These are phyloP conservation scores for Jaapia argillacea DNA, from an alignment of 768 basidiomycete genomes.

Conservation along the genomic window DNA sequence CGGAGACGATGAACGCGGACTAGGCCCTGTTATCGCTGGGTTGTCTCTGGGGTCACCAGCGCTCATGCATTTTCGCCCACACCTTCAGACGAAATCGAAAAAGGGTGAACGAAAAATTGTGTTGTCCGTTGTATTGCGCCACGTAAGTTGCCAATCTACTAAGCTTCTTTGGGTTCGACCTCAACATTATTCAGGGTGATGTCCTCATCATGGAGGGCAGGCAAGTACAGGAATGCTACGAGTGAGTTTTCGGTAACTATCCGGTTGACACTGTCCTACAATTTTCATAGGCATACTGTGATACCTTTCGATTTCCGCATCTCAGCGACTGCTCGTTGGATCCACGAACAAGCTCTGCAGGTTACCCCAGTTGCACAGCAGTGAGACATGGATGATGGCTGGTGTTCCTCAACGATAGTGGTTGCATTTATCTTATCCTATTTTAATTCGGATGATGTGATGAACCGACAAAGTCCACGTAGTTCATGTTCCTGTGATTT, in stretches of 20 bases:
- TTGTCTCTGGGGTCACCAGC: conserved; percentile 71
- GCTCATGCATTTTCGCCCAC: conserved; percentile 67
- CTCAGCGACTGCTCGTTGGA: conserved; percentile 69
- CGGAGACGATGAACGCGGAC: conserved; percentile 64
- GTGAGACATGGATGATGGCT: too few species aligned
- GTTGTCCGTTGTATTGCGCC: conserved; percentile 51
- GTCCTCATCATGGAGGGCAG: conserved; percentile 70
- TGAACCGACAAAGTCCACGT: too few species aligned
- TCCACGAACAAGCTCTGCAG: too few species aligned
- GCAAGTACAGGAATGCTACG: conserved; percentile 57
- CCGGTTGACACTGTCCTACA: neutral
- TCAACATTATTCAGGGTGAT: conserved; percentile 45
- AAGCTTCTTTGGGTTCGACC: conserved; percentile 2
- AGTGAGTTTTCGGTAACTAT: conserved; percentile 35
- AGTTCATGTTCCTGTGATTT: too few species aligned
- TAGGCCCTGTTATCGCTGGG: conserved; percentile 67
- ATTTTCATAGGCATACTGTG: conserved; percentile 77
- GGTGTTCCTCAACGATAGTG: too few species aligned
- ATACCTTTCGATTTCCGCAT: conserved; percentile 68
- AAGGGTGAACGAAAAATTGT: conserved; percentile 20
- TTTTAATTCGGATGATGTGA: too few species aligned
- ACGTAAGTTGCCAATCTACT: conserved; percentile 34
- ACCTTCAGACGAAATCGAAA: conserved; percentile 25
- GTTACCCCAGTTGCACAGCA: too few species aligned
- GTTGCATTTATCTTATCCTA: too few species aligned